Evolutionary conservation across 2,329 filamentous ascomycete species (phyloP).

Genomic region (Scopulariopsis brevicaulis): DNA sequence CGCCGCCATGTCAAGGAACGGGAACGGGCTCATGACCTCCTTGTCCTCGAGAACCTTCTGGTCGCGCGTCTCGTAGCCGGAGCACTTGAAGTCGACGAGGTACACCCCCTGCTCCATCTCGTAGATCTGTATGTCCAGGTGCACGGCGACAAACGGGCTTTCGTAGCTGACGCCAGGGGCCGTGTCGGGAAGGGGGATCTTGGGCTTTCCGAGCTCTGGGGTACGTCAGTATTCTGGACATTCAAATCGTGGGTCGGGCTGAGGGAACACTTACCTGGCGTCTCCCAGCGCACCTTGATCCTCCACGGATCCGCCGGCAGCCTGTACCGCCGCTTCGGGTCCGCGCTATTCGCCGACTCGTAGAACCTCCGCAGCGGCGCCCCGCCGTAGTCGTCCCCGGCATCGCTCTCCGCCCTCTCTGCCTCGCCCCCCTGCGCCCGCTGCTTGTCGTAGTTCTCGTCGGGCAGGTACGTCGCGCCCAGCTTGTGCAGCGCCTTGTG

Average conservation of each 20-base stretch:
- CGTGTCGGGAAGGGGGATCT: background rate
- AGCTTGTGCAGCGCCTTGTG: constrained; percentile 85
- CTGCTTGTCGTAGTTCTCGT: constrained; percentile 43
- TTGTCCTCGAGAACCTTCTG: constrained; percentile 78
- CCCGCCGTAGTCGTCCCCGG: constrained; percentile 24
- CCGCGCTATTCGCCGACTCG: constrained; percentile 25
- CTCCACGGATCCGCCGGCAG: constrained; percentile 94
- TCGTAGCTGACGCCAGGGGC: background rate
- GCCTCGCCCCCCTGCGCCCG: constrained; percentile 28
- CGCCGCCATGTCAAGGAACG: constrained; percentile 88
- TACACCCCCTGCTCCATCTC: constrained; percentile 87
- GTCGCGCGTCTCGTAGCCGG: constrained; percentile 77
- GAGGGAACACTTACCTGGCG: constrained; percentile 50
- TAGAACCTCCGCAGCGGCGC: constrained; percentile 21
- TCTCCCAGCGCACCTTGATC: constrained; percentile 80
- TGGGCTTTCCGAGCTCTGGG: background rate
- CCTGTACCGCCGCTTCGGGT: constrained; percentile 55
- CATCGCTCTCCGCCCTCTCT: constrained; percentile 28
- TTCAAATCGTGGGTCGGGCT: background rate
- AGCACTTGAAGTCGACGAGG: constrained; percentile 97
- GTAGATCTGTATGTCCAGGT: constrained; percentile 93
- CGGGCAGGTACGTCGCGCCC: constrained; percentile 75
- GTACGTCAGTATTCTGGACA: background rate
- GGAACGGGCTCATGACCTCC: constrained; percentile 88
- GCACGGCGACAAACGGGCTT: constrained; percentile 62